Evolutionary conservation across 2,329 filamentous ascomycete species (phyloP).

Genomic region (Septoria petroselini): DNA sequence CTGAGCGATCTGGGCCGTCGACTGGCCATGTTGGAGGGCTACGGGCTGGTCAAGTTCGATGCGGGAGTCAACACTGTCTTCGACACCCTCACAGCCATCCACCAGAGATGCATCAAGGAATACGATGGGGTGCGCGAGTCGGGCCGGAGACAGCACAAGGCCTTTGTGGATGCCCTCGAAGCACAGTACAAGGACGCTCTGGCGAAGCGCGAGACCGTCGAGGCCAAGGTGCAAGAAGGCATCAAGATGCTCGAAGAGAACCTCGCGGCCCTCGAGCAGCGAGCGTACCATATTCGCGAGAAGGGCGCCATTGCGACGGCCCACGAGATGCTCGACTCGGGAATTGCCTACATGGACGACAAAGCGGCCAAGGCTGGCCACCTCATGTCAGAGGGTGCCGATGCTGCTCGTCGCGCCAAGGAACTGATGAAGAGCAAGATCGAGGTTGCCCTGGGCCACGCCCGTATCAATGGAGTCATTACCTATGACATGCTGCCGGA

Average conservation of each 20-base stretch:
- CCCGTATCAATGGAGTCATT: constrained; percentile 78
- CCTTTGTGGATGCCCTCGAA: constrained; percentile 92
- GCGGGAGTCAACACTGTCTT: constrained; percentile 81
- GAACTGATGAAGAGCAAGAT: constrained; percentile 59
- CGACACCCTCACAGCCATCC: constrained; percentile 78
- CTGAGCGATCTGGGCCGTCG: constrained; percentile 81
- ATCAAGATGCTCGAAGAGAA: constrained; percentile 83
- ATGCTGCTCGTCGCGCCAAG: constrained; percentile 76
- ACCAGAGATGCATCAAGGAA: constrained; percentile 81
- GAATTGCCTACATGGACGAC: constrained; percentile 76
- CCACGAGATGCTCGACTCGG: constrained; percentile 70
- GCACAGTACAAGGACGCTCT: constrained; percentile 81
- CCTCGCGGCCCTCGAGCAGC: constrained; percentile 77
- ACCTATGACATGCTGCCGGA: constrained; percentile 84
- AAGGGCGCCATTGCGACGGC: constrained; percentile 72
- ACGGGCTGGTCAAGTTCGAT: constrained; percentile 79
- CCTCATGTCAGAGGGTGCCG: constrained; percentile 76
- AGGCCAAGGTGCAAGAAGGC: constrained; percentile 85
- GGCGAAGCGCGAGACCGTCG: constrained; percentile 77
- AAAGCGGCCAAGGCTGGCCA: constrained; percentile 70
- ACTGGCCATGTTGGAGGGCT: constrained; percentile 83
- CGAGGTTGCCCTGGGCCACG: constrained; percentile 78
- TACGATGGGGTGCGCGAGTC: constrained; percentile 87
- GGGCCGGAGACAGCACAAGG: constrained; percentile 75
- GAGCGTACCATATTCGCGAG: constrained; percentile 75